Percentiles rank a stretch among this genome's conserved stretches.
Evolutionary conservation across 208 protist genomes (phyloP).

Genomic region (Acanthamoeba castellanii): DNA sequence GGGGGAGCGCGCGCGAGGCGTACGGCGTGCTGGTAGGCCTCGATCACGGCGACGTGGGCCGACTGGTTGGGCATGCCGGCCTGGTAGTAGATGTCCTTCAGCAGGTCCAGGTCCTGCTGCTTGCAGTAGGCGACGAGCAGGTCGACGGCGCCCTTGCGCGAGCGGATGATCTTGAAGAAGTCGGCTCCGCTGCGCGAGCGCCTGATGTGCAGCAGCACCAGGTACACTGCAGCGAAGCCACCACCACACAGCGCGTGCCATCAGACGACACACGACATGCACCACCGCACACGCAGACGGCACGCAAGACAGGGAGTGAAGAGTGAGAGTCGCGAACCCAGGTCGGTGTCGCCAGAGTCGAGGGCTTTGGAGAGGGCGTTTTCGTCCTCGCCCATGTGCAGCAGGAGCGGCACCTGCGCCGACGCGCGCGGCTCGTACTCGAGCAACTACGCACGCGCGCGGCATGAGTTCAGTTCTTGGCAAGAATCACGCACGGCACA

Average conservation of each 20-base stretch:
- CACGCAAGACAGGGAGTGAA: neutral
- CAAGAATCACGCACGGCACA: no score
- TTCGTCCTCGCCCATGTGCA: slow-evolving; percentile 85
- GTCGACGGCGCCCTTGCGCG: slow-evolving; percentile 77
- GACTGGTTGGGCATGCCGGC: slow-evolving; percentile 32
- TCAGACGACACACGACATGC: no score
- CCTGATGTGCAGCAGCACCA: slow-evolving; percentile 80
- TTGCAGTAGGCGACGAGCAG: slow-evolving; percentile 84
- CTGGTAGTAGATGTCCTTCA: slow-evolving; percentile 82
- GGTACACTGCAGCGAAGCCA: slow-evolving; percentile 73
- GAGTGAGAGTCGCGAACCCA: slow-evolving; percentile 67
- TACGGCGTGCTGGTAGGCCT: slow-evolving; percentile 70
- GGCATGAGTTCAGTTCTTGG: neutral
- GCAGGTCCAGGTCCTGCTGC: slow-evolving; percentile 81
- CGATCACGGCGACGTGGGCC: slow-evolving; percentile 56
- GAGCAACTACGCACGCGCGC: slow-evolving; percentile 74
- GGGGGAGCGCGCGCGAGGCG: no score
- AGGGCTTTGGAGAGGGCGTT: slow-evolving; percentile 86
- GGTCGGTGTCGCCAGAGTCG: slow-evolving; percentile 85
- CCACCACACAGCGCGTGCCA: neutral
- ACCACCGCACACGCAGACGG: neutral
- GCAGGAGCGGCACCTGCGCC: slow-evolving; percentile 88
- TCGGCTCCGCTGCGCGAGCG: slow-evolving; percentile 39
- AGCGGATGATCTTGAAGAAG: slow-evolving; percentile 83
- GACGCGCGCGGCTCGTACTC: slow-evolving; percentile 87